Base-by-base conservation (phyloP, 148 eudicot species). In the Rhododendron ferrugineum region DNA sequence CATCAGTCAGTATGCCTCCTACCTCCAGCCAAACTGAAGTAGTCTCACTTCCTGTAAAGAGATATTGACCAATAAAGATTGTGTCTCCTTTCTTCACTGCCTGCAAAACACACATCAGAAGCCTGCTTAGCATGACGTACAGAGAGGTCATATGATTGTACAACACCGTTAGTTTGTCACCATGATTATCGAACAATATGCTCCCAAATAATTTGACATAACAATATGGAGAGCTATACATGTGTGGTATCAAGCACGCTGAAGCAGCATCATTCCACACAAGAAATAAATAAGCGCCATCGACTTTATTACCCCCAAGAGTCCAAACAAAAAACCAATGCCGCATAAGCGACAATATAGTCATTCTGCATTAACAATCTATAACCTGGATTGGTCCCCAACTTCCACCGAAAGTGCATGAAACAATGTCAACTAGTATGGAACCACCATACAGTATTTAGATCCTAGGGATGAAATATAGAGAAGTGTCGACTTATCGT, bases 1-100 rank as follows among this genome's bases (percentile, higher is more conserved):
- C 54, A 49, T 34, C 56, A 68, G 74, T 13, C 23, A 74, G 28
- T 78, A 56, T 83, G 79, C 75, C 75, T 84, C 95, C 88, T 90
- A 96, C 99, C 98, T 96, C 99, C 70, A 96, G 92, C 98, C 99
- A 96, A 84, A 96, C 99, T 87, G 99, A 96, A 32, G 99, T 96
- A 32, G 93, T 95, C 89, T 96, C 99, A 89, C 98, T 96, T 88
- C 99, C 99, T 28, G 99, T 96, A 89, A 95, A 96, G 86, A 96
- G 91, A 87, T 96, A 96, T 88, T 96, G 94, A 75, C 99, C 99
- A 89, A 96, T 89, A 86, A 96, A 96, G 84, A 96, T 95, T 68
- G 96, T 96, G 87, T 96, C 99, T 77, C 98, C 99, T 86, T 92
- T 93, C 89, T 95, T 96, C 88, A 96, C 98, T 50, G 93, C 95